Base-by-base conservation (phyloP, 2,329 filamentous ascomycete genomes). In the Alternaria sp. region DNA sequence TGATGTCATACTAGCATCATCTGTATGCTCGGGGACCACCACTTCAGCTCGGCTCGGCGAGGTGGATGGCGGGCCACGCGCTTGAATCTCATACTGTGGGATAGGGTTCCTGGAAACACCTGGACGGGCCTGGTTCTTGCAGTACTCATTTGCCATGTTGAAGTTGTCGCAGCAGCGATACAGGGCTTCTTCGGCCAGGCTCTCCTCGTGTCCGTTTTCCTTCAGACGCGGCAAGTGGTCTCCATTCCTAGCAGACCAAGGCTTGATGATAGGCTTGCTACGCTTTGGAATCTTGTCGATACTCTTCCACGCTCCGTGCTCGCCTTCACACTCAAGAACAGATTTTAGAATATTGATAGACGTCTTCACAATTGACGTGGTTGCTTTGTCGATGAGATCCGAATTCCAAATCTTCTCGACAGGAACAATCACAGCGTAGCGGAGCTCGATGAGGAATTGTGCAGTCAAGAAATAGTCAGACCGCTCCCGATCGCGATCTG, bases 401-500 rank as follows among this genome's bases (percentile, higher is more conserved):
- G 93, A 96, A 67, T 92, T 89, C 96, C 95, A 99, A 28, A 98
- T 86, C 47, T 89, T 86, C 57, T 87, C 86, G 41, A 95, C 86
- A 46, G 90, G 87, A 0, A 93, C 92, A 14, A 97, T 81, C 26
- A 97, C 87, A 26, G 89, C 87, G 79, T 91, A 88, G 42, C 95
- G 90, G 42, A 98, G 80, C 75, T 98, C 94, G 6, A 98, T 88
- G 14, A 97, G 82, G 56, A 98, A 91, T 70, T 97, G 94, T 1
- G 87, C 83, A 14, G 88, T 85, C 9, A 84, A 81, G 75, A 91
- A 92, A 69, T 85, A 87, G 68, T 90, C 87, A 9, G 85, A 78
- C 28, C 84, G 82, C 51, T 84, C 82, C 36, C 85, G 80, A 49
- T 89, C 86, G 44, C 84, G 81, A 9, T 88, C 85, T 41, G 67